Conservation (phyloP, 1,139 yeast species). For the Magnusiomyces suaveolens region DNA sequence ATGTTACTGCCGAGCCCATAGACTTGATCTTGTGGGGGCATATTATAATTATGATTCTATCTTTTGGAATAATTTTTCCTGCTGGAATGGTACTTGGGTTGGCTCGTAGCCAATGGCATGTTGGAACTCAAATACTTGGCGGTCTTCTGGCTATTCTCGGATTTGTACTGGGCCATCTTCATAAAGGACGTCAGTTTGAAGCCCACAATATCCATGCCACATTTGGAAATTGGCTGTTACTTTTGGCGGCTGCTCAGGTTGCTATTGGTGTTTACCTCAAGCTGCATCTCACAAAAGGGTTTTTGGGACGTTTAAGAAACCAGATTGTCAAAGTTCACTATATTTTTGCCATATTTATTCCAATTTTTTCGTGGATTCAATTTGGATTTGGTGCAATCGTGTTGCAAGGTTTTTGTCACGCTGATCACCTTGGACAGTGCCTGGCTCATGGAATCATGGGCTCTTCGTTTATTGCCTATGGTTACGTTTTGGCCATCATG, state of each 20-base stretch:
- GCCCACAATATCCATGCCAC: constrained; percentile 28
- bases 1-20: constrained; percentile 14
- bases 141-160: constrained; percentile 32
- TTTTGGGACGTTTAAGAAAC: constrained; percentile 29
- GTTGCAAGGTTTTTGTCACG: constrained; percentile 72
- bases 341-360: constrained; percentile 32
- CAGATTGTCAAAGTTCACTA: constrained; percentile 29
- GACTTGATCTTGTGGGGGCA: constrained; percentile 31
- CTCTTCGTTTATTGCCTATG: constrained; percentile 69
- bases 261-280: constrained; percentile 30
- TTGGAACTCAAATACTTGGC: constrained; percentile 33
- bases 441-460: constrained; percentile 98
- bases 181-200: constrained; percentile 32
- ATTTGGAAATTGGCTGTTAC: constrained; percentile 29
- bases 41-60: constrained; percentile 30
- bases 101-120: constrained; percentile 32
- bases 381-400: constrained; percentile 76
- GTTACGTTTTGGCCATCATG: constrained; percentile 56
- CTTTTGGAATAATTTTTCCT: constrained; percentile 37
- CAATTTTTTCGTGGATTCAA: constrained; percentile 50
- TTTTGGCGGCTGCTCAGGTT: constrained; percentile 27
- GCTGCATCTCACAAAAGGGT: constrained; percentile 29
- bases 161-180: constrained; percentile 34
- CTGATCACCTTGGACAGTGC: constrained; percentile 78
- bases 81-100: constrained; percentile 36